A percentile compares a stretch with the other conserved stretches of the same genome.
These are phyloP conservation scores for Aspergillus terreus DNA, from an alignment of 2,329 filamentous ascomycete genomes.

Conservation along the genomic window DNA sequence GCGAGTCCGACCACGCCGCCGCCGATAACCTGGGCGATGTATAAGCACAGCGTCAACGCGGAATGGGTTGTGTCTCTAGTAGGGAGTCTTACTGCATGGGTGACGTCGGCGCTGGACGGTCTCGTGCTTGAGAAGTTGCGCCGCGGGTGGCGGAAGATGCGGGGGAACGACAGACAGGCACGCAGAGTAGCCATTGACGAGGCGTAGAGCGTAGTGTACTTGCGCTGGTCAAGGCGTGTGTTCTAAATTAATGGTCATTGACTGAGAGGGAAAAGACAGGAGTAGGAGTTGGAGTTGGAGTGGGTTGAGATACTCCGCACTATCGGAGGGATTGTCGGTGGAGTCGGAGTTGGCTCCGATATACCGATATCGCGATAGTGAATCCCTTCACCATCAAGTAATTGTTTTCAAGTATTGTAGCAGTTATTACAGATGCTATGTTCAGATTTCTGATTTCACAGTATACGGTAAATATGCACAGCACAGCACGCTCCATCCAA, in stretches of 20 bases:
- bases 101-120: constrained; percentile 54
- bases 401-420: too few species aligned
- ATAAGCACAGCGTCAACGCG: background rate
- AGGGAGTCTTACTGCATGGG: constrained; percentile 49
- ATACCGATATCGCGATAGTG: background rate
- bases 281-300: too few species aligned
- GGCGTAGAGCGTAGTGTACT: too few species aligned
- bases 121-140: constrained; percentile 43
- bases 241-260: too few species aligned
- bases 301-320: too few species aligned
- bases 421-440: too few species aligned
- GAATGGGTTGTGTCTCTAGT: background rate
- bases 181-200: constrained; percentile 14
- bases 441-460: too few species aligned
- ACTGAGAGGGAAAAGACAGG: too few species aligned
- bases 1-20: constrained; percentile 76
- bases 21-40: constrained; percentile 54
- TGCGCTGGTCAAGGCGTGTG: too few species aligned
- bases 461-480: too few species aligned
- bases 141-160: constrained; percentile 6
- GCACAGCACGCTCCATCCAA: too few species aligned
- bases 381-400: background rate
- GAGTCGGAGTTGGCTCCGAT: background rate
- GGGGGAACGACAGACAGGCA: constrained; percentile 8
- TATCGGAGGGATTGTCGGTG: background rate